Evolutionary conservation across 257 asterid genomes (phyloP).

Genomic region (Eucommia ulmoides): DNA sequence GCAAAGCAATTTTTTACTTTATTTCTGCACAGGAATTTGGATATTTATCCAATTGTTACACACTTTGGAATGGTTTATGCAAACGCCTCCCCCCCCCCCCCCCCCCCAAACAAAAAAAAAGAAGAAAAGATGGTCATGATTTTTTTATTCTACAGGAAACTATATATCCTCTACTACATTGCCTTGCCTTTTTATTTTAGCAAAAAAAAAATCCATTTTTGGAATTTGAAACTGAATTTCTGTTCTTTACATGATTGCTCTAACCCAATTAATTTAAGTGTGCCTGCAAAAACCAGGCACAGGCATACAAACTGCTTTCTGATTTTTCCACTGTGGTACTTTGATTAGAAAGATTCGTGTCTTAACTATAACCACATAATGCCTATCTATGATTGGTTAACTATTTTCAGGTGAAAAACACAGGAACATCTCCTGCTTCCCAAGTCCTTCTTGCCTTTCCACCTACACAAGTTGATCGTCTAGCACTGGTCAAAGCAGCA

Average conservation of each 20-base stretch:
- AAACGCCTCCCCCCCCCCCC: not conserved
- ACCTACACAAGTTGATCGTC: conserved; percentile 57
- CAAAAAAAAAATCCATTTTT: not conserved
- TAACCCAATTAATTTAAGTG: not conserved
- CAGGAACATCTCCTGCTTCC: conserved; percentile 51
- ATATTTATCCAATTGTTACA: too few species aligned
- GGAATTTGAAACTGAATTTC: not conserved
- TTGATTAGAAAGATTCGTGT: not conserved
- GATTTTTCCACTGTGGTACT: not conserved
- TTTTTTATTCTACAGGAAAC: too few species aligned
- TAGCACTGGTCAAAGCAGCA: conserved; percentile 78
- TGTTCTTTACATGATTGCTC: not conserved
- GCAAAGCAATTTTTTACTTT: not conserved
- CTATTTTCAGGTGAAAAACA: conserved; percentile 61
- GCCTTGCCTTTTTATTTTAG: too few species aligned
- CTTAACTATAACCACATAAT: conserved; percentile 1
- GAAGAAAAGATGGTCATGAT: too few species aligned
- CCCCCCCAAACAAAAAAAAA: not conserved
- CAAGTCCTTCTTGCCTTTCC: conserved; percentile 71
- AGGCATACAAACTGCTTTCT: not conserved
- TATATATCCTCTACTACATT: too few species aligned
- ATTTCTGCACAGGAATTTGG: not conserved
- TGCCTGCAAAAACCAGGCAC: not conserved
- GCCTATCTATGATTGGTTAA: conserved; percentile 3
- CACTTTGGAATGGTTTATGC: too few species aligned